Evolutionary conservation across 2,329 filamentous ascomycete genomes (phyloP), one percentile per base, ranked within the genome.

Genomic region (Apiospora saccharicola): DNA sequence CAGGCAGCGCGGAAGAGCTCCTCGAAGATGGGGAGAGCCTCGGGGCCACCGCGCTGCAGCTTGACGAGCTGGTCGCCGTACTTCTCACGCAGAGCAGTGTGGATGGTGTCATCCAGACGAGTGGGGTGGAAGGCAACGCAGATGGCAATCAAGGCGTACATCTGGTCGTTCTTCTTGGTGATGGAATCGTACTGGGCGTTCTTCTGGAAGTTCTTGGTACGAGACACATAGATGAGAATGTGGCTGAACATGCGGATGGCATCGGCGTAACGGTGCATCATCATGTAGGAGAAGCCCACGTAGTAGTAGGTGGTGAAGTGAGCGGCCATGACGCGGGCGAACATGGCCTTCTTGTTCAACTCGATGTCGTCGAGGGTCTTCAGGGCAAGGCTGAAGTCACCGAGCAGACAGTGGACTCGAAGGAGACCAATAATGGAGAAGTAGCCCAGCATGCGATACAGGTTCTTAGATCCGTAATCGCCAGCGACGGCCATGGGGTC

Each of bases 231-330:
- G 86, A 99, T 93, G 79, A 99, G 91, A 85, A 99, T 99, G 90
- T 99, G 96, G 89, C 94, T 97, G 91, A 99, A 99, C 93, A 98
- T 98, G 89, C 96, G 95, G 87, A 99, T 98, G 84, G 96, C 96
- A 85, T 99, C 96, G 85, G 95, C 94, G 83, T 99, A 99, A 82
- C 96, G 94, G 87, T 96, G 95, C 94, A 98, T 97, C 96, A 99
- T 99, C 96, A 99, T 98, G 92, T 99, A 99, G 78, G 94, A 97
- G 91, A 99, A 99, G 78, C 96, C 96, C 75, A 99, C 96, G 84
- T 98, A 98, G 91, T 99, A 99, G 91, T 98, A 99, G 76, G 96
- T 99, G 78, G 96, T 98, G 88, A 98, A 98, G 88, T 99, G 96
- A 72, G 96, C 96, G 71, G 96, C 96, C 96, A 99, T 98, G 83